These are phyloP conservation scores for Auxenochlorella pyrenoidosa DNA, from an alignment of 139 green algal genomes.

Conservation along the genomic window DNA sequence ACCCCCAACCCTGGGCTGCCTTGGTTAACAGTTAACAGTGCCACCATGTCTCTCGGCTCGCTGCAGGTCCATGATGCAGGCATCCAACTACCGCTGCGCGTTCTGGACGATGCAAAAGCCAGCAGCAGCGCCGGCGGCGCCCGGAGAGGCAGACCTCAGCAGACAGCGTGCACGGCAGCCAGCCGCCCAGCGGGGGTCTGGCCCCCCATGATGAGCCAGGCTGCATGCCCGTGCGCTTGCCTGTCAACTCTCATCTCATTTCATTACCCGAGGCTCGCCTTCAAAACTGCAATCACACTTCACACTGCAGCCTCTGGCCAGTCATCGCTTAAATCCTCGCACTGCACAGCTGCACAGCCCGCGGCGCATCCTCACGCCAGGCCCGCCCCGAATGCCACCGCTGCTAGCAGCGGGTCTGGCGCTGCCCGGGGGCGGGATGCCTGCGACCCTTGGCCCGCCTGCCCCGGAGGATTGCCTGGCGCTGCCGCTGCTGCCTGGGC, in stretches of 20 bases:
- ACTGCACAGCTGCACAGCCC: too few species aligned
- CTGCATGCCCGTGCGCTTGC: too few species aligned
- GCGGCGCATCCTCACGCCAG: neutral
- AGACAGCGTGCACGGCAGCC: neutral
- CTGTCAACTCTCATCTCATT: too few species aligned
- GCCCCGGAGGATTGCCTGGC: neutral
- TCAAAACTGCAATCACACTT: too few species aligned
- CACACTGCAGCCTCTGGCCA: too few species aligned
- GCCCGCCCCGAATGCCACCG: constrained; percentile 9
- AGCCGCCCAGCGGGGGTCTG: neutral
- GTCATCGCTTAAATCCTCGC: too few species aligned
- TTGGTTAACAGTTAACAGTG: too few species aligned
- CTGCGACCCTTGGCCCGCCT: too few species aligned
- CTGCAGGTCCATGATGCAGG: constrained; percentile 47
- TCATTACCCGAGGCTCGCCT: too few species aligned
- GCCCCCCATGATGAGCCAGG: too few species aligned
- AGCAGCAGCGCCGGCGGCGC: neutral
- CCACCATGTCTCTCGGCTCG: too few species aligned
- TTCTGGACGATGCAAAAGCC: constrained; percentile 59
- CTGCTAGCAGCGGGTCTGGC: constrained; percentile 14
- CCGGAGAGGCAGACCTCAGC: neutral
- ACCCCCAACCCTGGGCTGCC: too few species aligned
- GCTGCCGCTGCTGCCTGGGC: neutral
- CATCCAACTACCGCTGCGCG: constrained; percentile 44
- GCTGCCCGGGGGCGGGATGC: neutral